Percentiles rank a stretch among this genome's conserved stretches.
These are phyloP conservation scores for Hanseniaspora guilliermondii DNA, from an alignment of 805 yeast species.

Conservation along the genomic window DNA sequence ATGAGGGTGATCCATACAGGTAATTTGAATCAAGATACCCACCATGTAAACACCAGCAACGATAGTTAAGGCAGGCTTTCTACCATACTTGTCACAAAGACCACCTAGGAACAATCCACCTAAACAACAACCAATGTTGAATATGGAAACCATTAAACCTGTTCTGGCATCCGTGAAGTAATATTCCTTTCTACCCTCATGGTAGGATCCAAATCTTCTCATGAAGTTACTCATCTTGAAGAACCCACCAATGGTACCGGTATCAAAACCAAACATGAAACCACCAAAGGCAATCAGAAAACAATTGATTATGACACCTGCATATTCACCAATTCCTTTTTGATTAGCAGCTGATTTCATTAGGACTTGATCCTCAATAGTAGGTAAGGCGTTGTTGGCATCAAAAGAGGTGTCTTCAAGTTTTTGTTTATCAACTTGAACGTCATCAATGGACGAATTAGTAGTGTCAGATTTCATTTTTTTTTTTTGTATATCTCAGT, in stretches of 20 bases:
- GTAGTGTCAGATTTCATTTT: background rate
- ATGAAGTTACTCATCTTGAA: constrained; percentile 47
- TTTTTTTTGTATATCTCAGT: background rate
- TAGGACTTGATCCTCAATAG: background rate
- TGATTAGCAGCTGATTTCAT: background rate
- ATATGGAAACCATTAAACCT: constrained; percentile 47
- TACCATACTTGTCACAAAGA: constrained; percentile 50
- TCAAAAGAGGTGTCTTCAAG: background rate
- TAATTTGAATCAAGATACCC: constrained; percentile 56
- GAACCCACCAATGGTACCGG: constrained; percentile 69
- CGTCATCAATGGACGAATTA: background rate
- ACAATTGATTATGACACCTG: constrained; percentile 25
- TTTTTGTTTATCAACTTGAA: background rate
- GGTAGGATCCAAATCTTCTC: constrained; percentile 42
- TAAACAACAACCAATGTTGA: constrained; percentile 64
- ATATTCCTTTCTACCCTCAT: constrained; percentile 23
- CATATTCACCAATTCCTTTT: constrained; percentile 28
- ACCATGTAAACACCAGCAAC: constrained; percentile 53
- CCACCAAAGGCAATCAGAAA: constrained; percentile 25
- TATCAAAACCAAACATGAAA: constrained; percentile 66
- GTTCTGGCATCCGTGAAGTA: constrained; percentile 42
- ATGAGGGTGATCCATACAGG: constrained; percentile 25
- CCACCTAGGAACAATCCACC: constrained; percentile 54
- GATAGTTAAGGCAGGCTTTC: constrained; percentile 50
- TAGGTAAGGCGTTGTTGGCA: background rate